Conservation (phyloP, 169 alveolate genomes). For the Cryptosporidium bovis region DNA sequence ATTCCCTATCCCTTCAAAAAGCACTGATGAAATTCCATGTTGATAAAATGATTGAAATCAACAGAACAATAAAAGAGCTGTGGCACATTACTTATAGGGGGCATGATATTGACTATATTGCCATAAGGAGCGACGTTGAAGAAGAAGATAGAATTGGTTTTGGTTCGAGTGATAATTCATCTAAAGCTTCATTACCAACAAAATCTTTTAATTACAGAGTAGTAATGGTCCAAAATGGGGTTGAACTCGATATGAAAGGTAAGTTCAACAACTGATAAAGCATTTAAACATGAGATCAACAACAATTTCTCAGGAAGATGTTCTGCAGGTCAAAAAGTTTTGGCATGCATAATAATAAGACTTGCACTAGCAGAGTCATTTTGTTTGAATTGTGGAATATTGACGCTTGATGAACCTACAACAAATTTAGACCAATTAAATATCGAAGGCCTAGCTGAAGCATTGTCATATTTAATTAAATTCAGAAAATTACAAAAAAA, state of each 20-base stretch:
- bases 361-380: slow-evolving; percentile 99
- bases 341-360: slow-evolving; percentile 96
- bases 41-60: slow-evolving; percentile 94
- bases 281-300: not conserved
- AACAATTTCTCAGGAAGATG: slow-evolving; percentile 90
- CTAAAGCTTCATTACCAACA: slow-evolving; percentile 44
- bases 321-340: slow-evolving; percentile 97
- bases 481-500: slow-evolving; percentile 82
- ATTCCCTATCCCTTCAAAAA: slow-evolving; percentile 85
- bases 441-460: slow-evolving; percentile 89
- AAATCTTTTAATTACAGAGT: slow-evolving; percentile 84
- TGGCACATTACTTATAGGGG: slow-evolving; percentile 97
- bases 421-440: slow-evolving; percentile 96
- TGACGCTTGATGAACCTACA: slow-evolving; percentile 99
- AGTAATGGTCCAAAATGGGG: slow-evolving; percentile 88
- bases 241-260: slow-evolving; percentile 91
- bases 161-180: slow-evolving; percentile 36
- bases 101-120: slow-evolving; percentile 93
- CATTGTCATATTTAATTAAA: slow-evolving; percentile 79
- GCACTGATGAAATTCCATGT: slow-evolving; percentile 88
- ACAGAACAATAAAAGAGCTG: slow-evolving; percentile 91
- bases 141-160: slow-evolving; percentile 14
- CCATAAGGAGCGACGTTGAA: slow-evolving; percentile 85
- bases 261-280: not conserved
- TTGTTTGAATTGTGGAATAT: slow-evolving; percentile 95